Evolutionary conservation across 1,284 basidiomycete genomes (phyloP).

Genomic region (Leccinum subspadiceum): DNA sequence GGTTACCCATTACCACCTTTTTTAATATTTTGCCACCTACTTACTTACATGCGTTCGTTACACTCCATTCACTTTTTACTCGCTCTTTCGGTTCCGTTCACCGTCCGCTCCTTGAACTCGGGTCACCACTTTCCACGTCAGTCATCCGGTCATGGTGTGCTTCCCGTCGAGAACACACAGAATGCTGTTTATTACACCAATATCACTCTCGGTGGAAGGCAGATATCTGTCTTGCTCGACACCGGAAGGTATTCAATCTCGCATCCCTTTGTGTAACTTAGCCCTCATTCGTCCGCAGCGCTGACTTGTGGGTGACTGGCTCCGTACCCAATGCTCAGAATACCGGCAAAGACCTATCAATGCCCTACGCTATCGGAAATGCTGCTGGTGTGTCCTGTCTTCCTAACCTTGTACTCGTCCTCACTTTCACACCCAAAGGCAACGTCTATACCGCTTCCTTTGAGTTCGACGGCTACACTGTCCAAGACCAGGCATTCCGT

Average conservation of each 20-base stretch:
- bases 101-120: constrained; percentile 32
- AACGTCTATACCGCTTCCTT: constrained; percentile 57
- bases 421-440: constrained; percentile 41
- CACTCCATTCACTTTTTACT: constrained; percentile 45
- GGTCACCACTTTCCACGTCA: constrained; percentile 25
- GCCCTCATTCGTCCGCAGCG: constrained; percentile 21
- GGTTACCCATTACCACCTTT: neutral
- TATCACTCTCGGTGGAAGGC: constrained; percentile 51
- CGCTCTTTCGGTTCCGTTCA: constrained; percentile 50
- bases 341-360: constrained; percentile 52
- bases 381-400: constrained; percentile 48
- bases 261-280: neutral
- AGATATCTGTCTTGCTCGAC: constrained; percentile 53
- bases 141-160: constrained; percentile 21
- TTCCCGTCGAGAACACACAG: constrained; percentile 55
- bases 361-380: constrained; percentile 68
- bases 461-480: constrained; percentile 53
- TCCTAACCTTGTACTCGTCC: neutral
- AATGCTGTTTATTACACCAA: constrained; percentile 62
- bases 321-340: constrained; percentile 41
- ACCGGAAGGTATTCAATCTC: constrained; percentile 48
- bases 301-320: constrained; percentile 35
- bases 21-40: neutral
- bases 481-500: constrained; percentile 71
- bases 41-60: constrained; percentile 43